These are phyloP conservation scores for Gilbertella persicaria DNA, from an alignment of 371 early-diverging fungal species.

Conservation along the genomic window DNA sequence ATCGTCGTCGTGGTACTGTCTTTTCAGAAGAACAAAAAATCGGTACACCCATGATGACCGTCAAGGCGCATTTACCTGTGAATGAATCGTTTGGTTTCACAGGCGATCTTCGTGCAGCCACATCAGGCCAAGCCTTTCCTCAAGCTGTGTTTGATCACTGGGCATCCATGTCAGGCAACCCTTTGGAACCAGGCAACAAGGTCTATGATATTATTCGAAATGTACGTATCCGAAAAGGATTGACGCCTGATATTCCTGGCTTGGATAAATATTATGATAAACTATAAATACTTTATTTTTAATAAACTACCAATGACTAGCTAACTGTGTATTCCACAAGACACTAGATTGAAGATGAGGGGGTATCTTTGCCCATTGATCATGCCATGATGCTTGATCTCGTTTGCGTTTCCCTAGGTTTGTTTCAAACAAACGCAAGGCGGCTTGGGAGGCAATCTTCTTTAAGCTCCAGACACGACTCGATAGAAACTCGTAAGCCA, in stretches of 20 bases:
- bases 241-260: conserved; percentile 79
- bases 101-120: conserved; percentile 71
- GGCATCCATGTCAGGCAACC: conserved; percentile 83
- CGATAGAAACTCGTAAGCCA: conserved; percentile 48
- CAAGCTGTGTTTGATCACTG: conserved; percentile 90
- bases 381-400: conserved; percentile 13
- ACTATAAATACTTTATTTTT: conserved; percentile 58
- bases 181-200: conserved; percentile 80
- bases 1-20: conserved; percentile 97
- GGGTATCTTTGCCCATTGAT: conserved; percentile 31
- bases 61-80: conserved; percentile 99
- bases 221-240: conserved; percentile 96
- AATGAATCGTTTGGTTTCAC: conserved; percentile 99
- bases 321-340: conserved; percentile 24
- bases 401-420: conserved; percentile 4
- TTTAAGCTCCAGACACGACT: conserved; percentile 13
- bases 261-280: conserved; percentile 91
- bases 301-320: conserved; percentile 37
- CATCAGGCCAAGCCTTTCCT: conserved; percentile 98
- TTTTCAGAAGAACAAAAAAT: conserved; percentile 93
- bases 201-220: conserved; percentile 74
- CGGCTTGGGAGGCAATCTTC: conserved; percentile 11
- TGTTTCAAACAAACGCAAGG: conserved; percentile 10
- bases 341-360: conserved; percentile 29
- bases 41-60: conserved; percentile 92